Evolutionary conservation across 495 filamentous ascomycete genomes (phyloP), one percentile per base, ranked within the genome.

Genomic region (Penicillium salamii): DNA sequence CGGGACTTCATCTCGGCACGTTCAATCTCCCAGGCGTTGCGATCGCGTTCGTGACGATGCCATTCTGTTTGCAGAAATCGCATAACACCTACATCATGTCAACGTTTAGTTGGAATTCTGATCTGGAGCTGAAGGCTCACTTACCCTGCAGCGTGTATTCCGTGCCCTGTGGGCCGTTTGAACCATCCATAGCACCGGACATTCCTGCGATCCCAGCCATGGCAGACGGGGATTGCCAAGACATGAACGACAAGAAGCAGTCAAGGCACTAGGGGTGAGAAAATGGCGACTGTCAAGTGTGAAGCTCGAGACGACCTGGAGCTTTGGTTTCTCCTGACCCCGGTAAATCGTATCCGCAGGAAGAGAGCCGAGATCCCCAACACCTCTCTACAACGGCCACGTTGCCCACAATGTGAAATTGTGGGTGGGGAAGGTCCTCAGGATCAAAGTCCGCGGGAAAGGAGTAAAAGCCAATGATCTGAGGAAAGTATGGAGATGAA

Each of bases 11-110:
- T 98, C 76, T 97, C 93, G 51, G 95, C 93, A 62, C 89, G 84
- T 71, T 98, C 93, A 64, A 98, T 98, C 62, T 97, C 93, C 93
- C 93, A 99, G 17, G 89, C 87, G 68, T 99, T 99, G 58, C 95
- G 86, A 59, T 96, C 95, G 71, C 93, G 88, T 68, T 99, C 93
- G 62, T 97, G 92, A 54, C 89, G 85, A 68, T 99, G 95, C 93
- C 93, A 97, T 81, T 99, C 93, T 29, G 91, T 92, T 75, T 97
- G 95, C 28, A 99, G 84, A 68, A 97, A 97, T 66, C 93, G 91
- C 93, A 99, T 99, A 29, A 99, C 93, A 62, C 93, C 92, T 97
- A 56, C 29, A 36, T 19, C 18, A 21, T 28, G 32, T 42, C 4
- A n/a, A n/a, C n/a, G n/a, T n/a, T n/a, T n/a, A n/a, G n/a, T n/a